phyloP scores from a whole-genome alignment of 805 yeast species.

The Teunomyces pallodes region DNA sequence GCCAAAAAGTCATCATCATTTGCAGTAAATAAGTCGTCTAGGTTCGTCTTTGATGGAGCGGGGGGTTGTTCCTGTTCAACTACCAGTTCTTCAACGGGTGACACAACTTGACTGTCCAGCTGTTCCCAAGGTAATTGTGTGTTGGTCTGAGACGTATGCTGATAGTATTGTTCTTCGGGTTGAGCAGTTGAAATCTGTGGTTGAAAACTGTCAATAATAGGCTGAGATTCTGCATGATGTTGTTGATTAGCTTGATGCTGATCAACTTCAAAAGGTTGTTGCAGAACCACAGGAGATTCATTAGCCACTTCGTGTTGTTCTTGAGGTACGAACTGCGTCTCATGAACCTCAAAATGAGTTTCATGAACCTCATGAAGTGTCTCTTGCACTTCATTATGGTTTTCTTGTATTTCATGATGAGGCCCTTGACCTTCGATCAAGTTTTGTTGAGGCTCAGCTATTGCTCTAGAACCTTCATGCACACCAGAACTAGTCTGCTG shows the following conservation, averaged over 20 bases:
- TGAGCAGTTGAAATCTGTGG: background rate
- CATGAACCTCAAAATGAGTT: background rate
- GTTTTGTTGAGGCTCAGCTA: background rate
- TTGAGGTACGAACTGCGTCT: background rate
- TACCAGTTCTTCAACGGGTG: background rate
- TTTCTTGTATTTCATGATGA: background rate
- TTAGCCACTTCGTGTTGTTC: background rate
- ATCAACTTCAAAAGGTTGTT: background rate
- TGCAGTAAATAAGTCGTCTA: slow-evolving; percentile 13
- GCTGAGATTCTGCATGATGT: background rate
- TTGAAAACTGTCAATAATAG: background rate
- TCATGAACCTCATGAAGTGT: background rate
- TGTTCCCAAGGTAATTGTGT: background rate
- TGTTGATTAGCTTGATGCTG: background rate
- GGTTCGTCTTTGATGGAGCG: background rate
- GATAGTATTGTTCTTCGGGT: background rate
- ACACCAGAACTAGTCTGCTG: background rate
- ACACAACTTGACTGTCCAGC: background rate
- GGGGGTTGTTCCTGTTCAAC: background rate
- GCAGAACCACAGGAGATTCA: background rate
- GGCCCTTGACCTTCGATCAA: background rate
- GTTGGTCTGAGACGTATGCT: background rate
- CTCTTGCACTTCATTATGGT: background rate
- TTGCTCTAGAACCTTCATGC: background rate
- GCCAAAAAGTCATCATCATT: slow-evolving; percentile 21